Evolutionary conservation across 2,329 filamentous ascomycete species (phyloP).

Genomic region (Talaromyces atroroseus): DNA sequence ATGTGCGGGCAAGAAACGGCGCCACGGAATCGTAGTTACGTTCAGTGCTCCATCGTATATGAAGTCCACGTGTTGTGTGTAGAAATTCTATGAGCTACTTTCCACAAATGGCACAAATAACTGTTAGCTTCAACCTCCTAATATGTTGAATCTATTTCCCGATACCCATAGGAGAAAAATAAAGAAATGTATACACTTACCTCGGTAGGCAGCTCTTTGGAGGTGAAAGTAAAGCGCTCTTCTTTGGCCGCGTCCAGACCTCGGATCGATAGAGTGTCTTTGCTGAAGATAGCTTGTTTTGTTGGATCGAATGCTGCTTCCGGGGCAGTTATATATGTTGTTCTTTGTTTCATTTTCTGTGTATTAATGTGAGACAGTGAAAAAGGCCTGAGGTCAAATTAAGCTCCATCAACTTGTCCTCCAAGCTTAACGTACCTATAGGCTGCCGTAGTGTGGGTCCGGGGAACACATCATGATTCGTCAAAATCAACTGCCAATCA

Average conservation of each 20-base stretch:
- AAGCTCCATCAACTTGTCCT: not conserved
- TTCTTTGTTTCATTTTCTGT: constrained; percentile 41
- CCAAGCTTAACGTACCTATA: not conserved
- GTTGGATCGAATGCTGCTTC: constrained; percentile 60
- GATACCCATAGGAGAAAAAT: not conserved
- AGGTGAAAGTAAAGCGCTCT: constrained; percentile 67
- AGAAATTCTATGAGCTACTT: constrained; percentile 57
- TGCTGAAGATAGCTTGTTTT: constrained; percentile 54
- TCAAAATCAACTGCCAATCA: not conserved
- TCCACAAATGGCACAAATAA: not conserved
- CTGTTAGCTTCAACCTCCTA: not conserved
- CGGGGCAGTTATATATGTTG: constrained; percentile 70
- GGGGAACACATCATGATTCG: not conserved
- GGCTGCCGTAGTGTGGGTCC: not conserved
- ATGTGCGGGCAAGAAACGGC: constrained; percentile 68
- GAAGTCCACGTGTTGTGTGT: constrained; percentile 62
- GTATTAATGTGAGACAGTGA: not conserved
- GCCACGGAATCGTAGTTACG: constrained; percentile 53
- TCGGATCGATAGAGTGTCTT: constrained; percentile 51
- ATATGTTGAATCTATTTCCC: not conserved
- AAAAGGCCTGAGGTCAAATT: not conserved
- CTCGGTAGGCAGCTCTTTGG: constrained; percentile 68
- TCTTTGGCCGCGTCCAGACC: constrained; percentile 66
- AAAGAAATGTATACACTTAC: constrained; percentile 29
- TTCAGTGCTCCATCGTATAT: constrained; percentile 71